These are phyloP conservation scores for Aspergillus haitiensis DNA, from an alignment of 495 filamentous ascomycete species.

Conservation along the genomic window DNA sequence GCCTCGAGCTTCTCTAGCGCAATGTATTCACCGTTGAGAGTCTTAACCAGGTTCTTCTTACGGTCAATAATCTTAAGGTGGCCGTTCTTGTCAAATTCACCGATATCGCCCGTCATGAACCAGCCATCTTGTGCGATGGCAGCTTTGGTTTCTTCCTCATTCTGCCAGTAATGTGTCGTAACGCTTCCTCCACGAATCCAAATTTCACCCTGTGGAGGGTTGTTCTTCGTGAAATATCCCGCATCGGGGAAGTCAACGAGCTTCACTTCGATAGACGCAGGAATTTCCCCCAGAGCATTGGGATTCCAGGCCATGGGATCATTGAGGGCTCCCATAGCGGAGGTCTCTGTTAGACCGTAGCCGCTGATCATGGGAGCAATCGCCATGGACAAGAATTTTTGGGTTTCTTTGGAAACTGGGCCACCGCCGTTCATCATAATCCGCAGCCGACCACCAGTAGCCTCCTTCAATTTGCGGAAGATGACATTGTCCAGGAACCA, in stretches of 20 bases:
- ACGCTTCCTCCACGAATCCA: conserved; percentile 84
- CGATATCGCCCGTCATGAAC: conserved; percentile 96
- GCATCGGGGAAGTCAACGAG: conserved; percentile 94
- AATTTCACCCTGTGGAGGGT: conserved; percentile 91
- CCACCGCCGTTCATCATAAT: conserved; percentile 86
- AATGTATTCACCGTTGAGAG: conserved; percentile 94
- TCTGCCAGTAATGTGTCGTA: conserved; percentile 71
- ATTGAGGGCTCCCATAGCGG: conserved; percentile 89
- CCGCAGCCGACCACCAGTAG: conserved; percentile 78
- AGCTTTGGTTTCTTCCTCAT: conserved; percentile 79
- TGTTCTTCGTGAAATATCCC: conserved; percentile 83
- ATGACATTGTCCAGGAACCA: conserved; percentile 70
- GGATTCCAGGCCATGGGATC: conserved; percentile 89
- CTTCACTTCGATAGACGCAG: conserved; percentile 84
- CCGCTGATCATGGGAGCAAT: conserved; percentile 87
- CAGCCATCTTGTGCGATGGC: conserved; percentile 76
- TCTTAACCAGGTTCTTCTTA: conserved; percentile 99
- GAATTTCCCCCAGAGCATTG: conserved; percentile 74
- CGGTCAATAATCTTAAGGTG: conserved; percentile 89
- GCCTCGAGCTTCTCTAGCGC: conserved; percentile 98
- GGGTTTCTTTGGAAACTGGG: conserved; percentile 82
- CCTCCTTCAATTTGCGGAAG: conserved; percentile 90
- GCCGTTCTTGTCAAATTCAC: conserved; percentile 80
- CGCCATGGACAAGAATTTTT: conserved; percentile 83
- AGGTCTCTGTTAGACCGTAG: conserved; percentile 96